Evolutionary conservation across 2,329 filamentous ascomycete genomes (phyloP).

Genomic region (Eutypa lata): DNA sequence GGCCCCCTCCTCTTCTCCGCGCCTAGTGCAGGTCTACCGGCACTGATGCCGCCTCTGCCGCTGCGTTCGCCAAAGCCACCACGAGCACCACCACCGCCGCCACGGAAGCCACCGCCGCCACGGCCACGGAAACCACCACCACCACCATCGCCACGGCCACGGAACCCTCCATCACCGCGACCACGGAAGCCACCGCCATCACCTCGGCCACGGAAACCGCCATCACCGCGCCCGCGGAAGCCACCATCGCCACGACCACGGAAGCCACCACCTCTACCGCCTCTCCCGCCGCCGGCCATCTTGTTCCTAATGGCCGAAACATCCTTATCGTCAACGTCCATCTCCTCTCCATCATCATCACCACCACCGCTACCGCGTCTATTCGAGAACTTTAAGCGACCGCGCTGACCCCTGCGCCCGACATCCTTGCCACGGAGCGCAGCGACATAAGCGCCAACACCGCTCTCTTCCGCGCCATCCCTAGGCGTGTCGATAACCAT

Average conservation of each 20-base stretch:
- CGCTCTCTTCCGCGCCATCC: conserved; percentile 42
- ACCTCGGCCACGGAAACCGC: conserved; percentile 28
- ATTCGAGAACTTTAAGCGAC: conserved; percentile 71
- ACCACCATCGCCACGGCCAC: conserved; percentile 38
- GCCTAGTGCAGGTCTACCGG: conserved; percentile 50
- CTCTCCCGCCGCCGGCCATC: conserved; percentile 30
- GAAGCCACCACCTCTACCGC: conserved; percentile 1
- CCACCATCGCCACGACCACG: conserved; percentile 17
- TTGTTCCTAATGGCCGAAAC: conserved; percentile 50
- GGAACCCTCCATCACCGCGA: conserved; percentile 44
- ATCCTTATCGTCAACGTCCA: conserved; percentile 50
- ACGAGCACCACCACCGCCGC: conserved; percentile 29
- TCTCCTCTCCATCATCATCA: conserved; percentile 44
- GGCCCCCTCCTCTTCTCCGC: conserved; percentile 45
- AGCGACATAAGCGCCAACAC: conserved; percentile 67
- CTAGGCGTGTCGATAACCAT: conserved; percentile 60
- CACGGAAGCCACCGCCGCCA: conserved; percentile 36
- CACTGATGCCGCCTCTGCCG: conserved; percentile 35
- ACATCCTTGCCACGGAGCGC: conserved; percentile 67
- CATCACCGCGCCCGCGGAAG: conserved; percentile 13
- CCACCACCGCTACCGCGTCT: conserved; percentile 43
- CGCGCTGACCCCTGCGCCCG: conserved; percentile 61
- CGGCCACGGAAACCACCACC: conserved; percentile 40
- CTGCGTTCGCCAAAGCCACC: conserved; percentile 27
- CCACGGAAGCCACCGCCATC: conserved; percentile 46